Base-by-base conservation (phyloP, 2,329 filamentous ascomycete genomes). In the Paecilomyces variotii region DNA sequence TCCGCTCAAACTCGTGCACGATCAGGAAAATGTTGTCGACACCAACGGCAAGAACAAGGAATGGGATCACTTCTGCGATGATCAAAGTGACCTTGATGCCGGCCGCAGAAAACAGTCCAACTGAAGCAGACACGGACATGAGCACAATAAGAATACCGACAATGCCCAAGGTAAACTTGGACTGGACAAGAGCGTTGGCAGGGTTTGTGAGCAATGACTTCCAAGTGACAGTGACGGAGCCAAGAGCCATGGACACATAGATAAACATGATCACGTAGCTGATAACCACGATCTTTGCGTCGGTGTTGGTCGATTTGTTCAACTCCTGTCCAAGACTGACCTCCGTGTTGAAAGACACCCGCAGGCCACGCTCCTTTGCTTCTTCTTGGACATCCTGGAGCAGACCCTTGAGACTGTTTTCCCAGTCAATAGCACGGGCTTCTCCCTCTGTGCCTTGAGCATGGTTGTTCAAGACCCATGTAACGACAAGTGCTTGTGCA, bases 11-110 rank as follows among this genome's bases (percentile, higher is more conserved):
- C 74, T 99, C 94, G 74, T 99, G 94, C 0, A 99, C 94, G 60
- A 99, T 96, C 58, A 99, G 79, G 77, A 99, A 99, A 67, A 99
- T 97, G 70, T 99, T 99, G 81, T 99, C 94, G 2, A 99, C 95
- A 53, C 94, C 94, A 28, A 99, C 92, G 11, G 94, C 94, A 24
- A 99, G 79, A 9, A 99, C 93, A 63, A 99, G 87, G 74, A 99
- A 99, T 0, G 94, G 94, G 63, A 99, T 99, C 61, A 99, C 94
- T 71, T 99, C 94, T 3, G 95, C 93, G 61, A 99, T 99, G 68
- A 99, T 99, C 64, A 99, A 80, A 0, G 94, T 99, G 12, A 93
- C 94, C 75, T 96, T 97, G 68, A 99, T 84, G 0, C 92, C 92
- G 39, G 86, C 84, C 71, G 91, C 94, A 0, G 94, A 96, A 70